Evolutionary conservation across 129 eudicot species (phyloP).

Genomic region (Pulicaria dysenterica): DNA sequence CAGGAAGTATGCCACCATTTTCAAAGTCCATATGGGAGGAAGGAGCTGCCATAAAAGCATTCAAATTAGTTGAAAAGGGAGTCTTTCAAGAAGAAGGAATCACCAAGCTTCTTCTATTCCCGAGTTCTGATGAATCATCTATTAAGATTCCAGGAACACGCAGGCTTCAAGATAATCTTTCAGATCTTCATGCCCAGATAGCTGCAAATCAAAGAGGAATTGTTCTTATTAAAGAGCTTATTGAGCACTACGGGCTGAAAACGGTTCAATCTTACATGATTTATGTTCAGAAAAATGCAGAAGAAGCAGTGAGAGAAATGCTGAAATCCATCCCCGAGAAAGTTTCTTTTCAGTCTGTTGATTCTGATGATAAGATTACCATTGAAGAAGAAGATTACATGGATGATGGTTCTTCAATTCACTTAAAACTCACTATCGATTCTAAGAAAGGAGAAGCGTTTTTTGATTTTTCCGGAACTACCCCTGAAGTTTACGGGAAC

Average conservation of each 20-base stretch:
- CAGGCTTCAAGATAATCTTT: slow-evolving; percentile 85
- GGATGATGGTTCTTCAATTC: slow-evolving; percentile 94
- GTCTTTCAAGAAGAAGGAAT: slow-evolving; percentile 95
- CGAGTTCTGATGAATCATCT: slow-evolving; percentile 55
- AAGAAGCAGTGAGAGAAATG: slow-evolving; percentile 94
- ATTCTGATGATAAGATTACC: slow-evolving; percentile 42
- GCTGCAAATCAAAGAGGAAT: slow-evolving; percentile 99
- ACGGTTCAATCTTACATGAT: slow-evolving; percentile 93
- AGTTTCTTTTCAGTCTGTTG: slow-evolving; percentile 44
- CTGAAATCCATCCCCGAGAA: slow-evolving; percentile 74
- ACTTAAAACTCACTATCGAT: slow-evolving; percentile 75
- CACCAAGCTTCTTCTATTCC: slow-evolving; percentile 62
- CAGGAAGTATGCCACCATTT: slow-evolving; percentile 99
- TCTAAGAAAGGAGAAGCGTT: slow-evolving; percentile 72
- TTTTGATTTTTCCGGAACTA: slow-evolving; percentile 85
- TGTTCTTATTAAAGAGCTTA: slow-evolving; percentile 85
- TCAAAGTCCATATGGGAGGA: slow-evolving; percentile 92
- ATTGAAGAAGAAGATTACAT: slow-evolving; percentile 94
- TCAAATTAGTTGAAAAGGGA: slow-evolving; percentile 91
- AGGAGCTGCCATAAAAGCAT: slow-evolving; percentile 98
- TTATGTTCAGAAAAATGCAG: slow-evolving; percentile 91
- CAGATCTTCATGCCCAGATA: slow-evolving; percentile 95
- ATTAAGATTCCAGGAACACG: slow-evolving; percentile 84
- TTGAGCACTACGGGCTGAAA: slow-evolving; percentile 81
- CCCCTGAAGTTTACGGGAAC: slow-evolving; percentile 95